Base-by-base conservation (phyloP, 2,329 filamentous ascomycete genomes). In the Talaromyces piceae region DNA sequence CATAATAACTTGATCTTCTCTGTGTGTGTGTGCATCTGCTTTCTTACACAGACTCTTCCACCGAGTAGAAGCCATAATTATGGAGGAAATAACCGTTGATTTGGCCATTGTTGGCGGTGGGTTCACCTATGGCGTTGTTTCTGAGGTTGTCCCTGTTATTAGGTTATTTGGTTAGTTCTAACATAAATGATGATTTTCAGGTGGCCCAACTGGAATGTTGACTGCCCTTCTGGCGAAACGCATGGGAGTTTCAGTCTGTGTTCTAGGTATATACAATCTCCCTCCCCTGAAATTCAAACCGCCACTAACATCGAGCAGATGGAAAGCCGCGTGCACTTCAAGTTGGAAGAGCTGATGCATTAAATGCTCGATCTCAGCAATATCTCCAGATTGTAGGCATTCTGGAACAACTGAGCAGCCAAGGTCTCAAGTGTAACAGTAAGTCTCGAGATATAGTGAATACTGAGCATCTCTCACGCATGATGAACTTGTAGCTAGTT, bases 361-460 rank as follows among this genome's bases (percentile, higher is more conserved):
- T 51, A 26, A 51, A 51, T 26, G 45, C 41, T 16, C 41, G 49
- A 26, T 45, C 49, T 2, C 49, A 51, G 30, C 41, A 51, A 22
- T 51, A 51, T 18, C 30, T 51, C 27, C 20, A 45, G 23, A 51
- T 51, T 43, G 16, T 51, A 31, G 43, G 49, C 12, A 45, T 51
- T 39, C 30, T 51, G 20, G 31, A 30, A 22, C 41, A 18, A 16
- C 43, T 45, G 3, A 43, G 45, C n/a, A 44, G 37, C 28, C 49
- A 45, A 27, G 49, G 49, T n/a, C 30, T 51, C 28, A 51, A 51
- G 39, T 51, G 49, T 31, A 45, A 51, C 18, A 51, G 49, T 51
- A 31, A 51, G 49, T 23, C 11, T n/a, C 7, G 20, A 37, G 11
- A 2, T 18, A 30, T 9, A 3, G 13, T n/a, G n/a, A 13, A 47